These are phyloP conservation scores for Brassica incana DNA, from an alignment of 345 rosid genomes.

Conservation along the genomic window DNA sequence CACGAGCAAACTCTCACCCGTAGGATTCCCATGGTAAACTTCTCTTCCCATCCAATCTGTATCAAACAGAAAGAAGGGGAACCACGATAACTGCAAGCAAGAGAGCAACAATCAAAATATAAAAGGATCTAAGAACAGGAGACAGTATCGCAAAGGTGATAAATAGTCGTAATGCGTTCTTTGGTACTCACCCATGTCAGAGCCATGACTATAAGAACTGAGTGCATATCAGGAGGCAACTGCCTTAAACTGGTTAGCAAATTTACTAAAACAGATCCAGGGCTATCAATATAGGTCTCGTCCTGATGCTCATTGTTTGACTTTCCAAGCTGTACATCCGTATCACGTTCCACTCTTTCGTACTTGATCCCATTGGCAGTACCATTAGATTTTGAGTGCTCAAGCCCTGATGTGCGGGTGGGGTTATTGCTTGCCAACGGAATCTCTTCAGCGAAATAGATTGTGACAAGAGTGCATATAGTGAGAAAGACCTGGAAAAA, in stretches of 20 bases:
- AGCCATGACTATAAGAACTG: slow-evolving; percentile 93
- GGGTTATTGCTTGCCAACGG: slow-evolving; percentile 54
- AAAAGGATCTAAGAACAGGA: neutral
- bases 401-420: slow-evolving; percentile 43
- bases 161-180: neutral
- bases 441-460: slow-evolving; percentile 85
- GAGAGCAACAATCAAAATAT: slow-evolving; percentile 17
- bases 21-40: slow-evolving; percentile 93
- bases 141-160: neutral
- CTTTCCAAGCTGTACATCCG: slow-evolving; percentile 40
- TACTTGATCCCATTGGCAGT: slow-evolving; percentile 41
- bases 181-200: slow-evolving; percentile 84
- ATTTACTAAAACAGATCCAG: slow-evolving; percentile 90
- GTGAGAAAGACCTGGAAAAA: slow-evolving; percentile 77
- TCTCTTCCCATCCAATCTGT: slow-evolving; percentile 99
- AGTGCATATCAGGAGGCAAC: slow-evolving; percentile 88
- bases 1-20: slow-evolving; percentile 50
- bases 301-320: slow-evolving; percentile 47
- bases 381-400: slow-evolving; percentile 48
- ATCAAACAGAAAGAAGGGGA: slow-evolving; percentile 96
- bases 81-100: slow-evolving; percentile 87
- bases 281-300: slow-evolving; percentile 65
- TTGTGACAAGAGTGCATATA: slow-evolving; percentile 76
- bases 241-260: slow-evolving; percentile 93
- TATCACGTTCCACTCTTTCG: slow-evolving; percentile 45